Conservation (phyloP, 2,329 filamentous ascomycete genomes). For the Metarhizium humberi region DNA sequence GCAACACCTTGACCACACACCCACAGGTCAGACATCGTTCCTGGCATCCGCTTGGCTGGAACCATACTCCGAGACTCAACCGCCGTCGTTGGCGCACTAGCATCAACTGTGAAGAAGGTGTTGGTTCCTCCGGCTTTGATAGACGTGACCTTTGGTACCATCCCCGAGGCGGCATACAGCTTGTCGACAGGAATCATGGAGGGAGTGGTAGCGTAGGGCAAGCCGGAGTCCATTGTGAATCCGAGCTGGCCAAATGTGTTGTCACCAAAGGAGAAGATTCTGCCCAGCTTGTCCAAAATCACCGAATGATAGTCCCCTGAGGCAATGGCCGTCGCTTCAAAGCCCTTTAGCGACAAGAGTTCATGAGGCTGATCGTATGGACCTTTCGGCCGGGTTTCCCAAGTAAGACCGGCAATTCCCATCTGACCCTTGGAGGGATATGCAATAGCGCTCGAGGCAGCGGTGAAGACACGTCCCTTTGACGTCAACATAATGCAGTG, state of each 20-base stretch:
- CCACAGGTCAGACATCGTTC: constrained; percentile 57
- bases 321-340: constrained; percentile 65
- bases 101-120: constrained; percentile 81
- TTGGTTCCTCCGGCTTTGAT: constrained; percentile 81
- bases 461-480: constrained; percentile 76
- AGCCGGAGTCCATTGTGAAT: constrained; percentile 57
- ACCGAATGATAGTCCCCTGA: constrained; percentile 82
- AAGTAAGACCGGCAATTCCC: constrained; percentile 74
- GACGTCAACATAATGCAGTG: constrained; percentile 81
- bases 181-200: constrained; percentile 59
- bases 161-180: constrained; percentile 60
- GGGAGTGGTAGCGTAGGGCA: constrained; percentile 58
- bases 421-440: constrained; percentile 82
- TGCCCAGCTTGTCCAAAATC: constrained; percentile 64
- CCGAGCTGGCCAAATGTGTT: constrained; percentile 88
- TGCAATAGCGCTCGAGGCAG: constrained; percentile 67
- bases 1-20: constrained; percentile 79
- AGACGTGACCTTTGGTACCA: constrained; percentile 58
- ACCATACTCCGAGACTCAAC: constrained; percentile 12
- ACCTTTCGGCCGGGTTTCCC: constrained; percentile 66
- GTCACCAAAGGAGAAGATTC: constrained; percentile 81
- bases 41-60: constrained; percentile 23
- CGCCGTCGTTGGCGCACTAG: constrained; percentile 36
- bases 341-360: constrained; percentile 60
- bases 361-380: constrained; percentile 78